These are phyloP conservation scores for Hypoxylon sp. DNA, from an alignment of 2,329 filamentous ascomycete species.

Conservation along the genomic window DNA sequence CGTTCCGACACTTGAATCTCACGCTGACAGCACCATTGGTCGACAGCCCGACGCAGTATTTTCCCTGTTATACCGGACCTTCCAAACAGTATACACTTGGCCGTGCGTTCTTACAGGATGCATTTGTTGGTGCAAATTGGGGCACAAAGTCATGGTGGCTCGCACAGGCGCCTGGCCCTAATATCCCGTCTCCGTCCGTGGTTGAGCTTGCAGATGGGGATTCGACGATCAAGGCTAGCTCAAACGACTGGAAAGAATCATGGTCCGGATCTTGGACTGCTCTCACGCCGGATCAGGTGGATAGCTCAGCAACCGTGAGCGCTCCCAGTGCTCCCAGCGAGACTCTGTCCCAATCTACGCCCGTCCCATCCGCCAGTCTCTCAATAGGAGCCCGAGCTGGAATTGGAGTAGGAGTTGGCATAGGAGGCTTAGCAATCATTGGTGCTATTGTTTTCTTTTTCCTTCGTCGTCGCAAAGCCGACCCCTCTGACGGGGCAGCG, in stretches of 20 bases:
- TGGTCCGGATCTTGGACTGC: conserved; percentile 54
- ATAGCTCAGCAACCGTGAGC: conserved; percentile 27
- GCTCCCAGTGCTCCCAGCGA: conserved; percentile 33
- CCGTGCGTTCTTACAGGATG: conserved; percentile 63
- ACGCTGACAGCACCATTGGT: conserved; percentile 58
- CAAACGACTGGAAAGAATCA: conserved; percentile 54
- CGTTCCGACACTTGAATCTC: conserved; percentile 58
- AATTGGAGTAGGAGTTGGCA: conserved; percentile 54
- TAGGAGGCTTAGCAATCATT: conserved; percentile 47
- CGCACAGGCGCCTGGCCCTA: conserved; percentile 60
- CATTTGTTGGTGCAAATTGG: conserved; percentile 62
- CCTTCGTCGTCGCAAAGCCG: conserved; percentile 49
- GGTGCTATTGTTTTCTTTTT: conserved; percentile 49
- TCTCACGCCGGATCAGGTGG: conserved; percentile 45
- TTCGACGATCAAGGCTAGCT: conserved; percentile 45
- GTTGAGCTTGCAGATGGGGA: conserved; percentile 42
- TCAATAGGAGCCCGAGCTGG: conserved; percentile 55
- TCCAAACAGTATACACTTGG: conserved; percentile 56
- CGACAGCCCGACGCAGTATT: conserved; percentile 56
- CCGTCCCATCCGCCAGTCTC: conserved; percentile 37
- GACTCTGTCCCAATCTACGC: conserved; percentile 6
- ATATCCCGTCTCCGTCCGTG: conserved; percentile 47
- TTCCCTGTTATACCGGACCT: conserved; percentile 58
- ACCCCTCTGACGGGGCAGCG: conserved; percentile 9
- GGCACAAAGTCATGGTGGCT: conserved; percentile 56